Conservation (phyloP, 441 rosid genomes). For the Isatis lusitanica region DNA sequence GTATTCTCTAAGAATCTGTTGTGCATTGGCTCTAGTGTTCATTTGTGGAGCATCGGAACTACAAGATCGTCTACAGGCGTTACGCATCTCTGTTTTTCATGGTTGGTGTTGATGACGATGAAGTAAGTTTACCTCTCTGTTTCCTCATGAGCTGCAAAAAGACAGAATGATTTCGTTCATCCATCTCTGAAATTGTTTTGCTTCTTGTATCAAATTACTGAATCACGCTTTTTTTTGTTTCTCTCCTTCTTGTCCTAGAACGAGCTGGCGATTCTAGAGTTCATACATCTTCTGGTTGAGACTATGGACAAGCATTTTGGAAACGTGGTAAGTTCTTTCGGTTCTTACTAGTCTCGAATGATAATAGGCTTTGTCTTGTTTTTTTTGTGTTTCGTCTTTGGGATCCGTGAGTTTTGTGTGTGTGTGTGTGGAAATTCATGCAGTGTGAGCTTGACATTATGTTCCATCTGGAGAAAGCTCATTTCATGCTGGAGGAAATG, state of each 20-base stretch:
- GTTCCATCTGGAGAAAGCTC: constrained; percentile 98
- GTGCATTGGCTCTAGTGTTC: constrained; percentile 59
- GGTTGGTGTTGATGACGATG: constrained; percentile 92
- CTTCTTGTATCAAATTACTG: neutral
- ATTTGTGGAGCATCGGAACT: constrained; percentile 95
- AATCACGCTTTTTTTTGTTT: neutral
- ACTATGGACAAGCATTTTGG: constrained; percentile 96
- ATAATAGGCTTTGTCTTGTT: neutral
- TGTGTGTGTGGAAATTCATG: neutral
- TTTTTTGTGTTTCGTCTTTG: neutral
- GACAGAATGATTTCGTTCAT: neutral
- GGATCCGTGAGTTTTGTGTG: neutral
- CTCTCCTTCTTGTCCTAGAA: constrained; percentile 45
- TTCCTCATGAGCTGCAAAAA: neutral
- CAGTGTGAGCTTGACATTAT: constrained; percentile 96
- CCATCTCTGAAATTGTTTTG: constrained; percentile 2
- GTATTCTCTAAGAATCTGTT: neutral
- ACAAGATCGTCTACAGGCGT: constrained; percentile 90
- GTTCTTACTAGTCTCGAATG: neutral
- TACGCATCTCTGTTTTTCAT: constrained; percentile 96
- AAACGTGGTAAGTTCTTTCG: constrained; percentile 62
- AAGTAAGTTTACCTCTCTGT: constrained; percentile 47
- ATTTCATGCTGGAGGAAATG: constrained; percentile 96
- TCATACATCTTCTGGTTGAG: constrained; percentile 90
- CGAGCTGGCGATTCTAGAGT: constrained; percentile 93